phyloP scores from a whole-genome alignment of 805 yeast species.

The Cyberlindnera xylosilytica region DNA sequence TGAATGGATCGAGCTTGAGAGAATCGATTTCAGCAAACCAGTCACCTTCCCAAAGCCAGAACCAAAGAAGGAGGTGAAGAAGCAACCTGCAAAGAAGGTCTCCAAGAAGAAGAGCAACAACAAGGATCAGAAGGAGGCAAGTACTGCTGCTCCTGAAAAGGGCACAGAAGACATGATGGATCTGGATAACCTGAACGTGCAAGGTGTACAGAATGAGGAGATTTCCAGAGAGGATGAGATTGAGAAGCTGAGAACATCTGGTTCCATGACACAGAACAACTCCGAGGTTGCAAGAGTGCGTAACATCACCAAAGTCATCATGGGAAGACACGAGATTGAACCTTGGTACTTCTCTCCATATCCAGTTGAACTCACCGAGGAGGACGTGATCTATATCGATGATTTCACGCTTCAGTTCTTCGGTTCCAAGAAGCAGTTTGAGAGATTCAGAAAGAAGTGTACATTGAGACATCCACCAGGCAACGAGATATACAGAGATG shows the following conservation, averaged over 20 bases:
- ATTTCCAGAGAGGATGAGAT: slow-evolving; percentile 88
- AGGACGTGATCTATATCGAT: slow-evolving; percentile 84
- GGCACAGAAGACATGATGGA: slow-evolving; percentile 64
- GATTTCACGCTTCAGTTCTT: slow-evolving; percentile 88
- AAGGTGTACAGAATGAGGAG: slow-evolving; percentile 69
- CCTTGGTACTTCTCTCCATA: slow-evolving; percentile 99
- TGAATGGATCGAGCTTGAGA: slow-evolving; percentile 80
- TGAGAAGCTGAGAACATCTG: slow-evolving; percentile 87
- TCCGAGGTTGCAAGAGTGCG: slow-evolving; percentile 88
- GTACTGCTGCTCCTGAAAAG: slow-evolving; percentile 16
- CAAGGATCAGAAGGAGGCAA: slow-evolving; percentile 30
- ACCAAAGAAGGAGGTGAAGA: slow-evolving; percentile 21
- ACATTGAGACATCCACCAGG: slow-evolving; percentile 97
- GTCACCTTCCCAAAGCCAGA: slow-evolving; percentile 68
- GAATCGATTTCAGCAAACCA: slow-evolving; percentile 70
- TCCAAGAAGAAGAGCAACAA: slow-evolving; percentile 33
- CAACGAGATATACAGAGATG: slow-evolving; percentile 93
- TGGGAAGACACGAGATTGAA: slow-evolving; percentile 90
- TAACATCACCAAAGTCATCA: slow-evolving; percentile 70
- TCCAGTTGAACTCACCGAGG: slow-evolving; percentile 92
- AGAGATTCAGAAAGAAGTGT: slow-evolving; percentile 84
- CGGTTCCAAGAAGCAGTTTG: slow-evolving; percentile 87
- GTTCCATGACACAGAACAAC: slow-evolving; percentile 92
- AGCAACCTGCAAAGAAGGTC: slow-evolving; percentile 9
- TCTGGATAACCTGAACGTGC: slow-evolving; percentile 79